Evolutionary conservation across 805 yeast genomes (phyloP).

Genomic region (Yamadazyma nakazawae): DNA sequence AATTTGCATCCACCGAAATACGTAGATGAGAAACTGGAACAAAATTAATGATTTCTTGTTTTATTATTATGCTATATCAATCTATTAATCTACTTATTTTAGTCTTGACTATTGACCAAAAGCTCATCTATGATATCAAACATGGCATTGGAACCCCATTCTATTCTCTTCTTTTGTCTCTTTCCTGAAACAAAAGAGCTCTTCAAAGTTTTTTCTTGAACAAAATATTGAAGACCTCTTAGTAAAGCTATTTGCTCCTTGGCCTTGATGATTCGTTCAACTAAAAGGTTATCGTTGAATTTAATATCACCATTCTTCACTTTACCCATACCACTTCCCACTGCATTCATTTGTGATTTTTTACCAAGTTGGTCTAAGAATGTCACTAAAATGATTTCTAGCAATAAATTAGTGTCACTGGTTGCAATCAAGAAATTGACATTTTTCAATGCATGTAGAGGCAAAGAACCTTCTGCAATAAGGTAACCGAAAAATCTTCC

Average conservation of each 20-base stretch:
- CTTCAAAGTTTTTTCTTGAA: conserved; percentile 43
- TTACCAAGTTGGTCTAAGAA: conserved; percentile 64
- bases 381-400: conserved; percentile 71
- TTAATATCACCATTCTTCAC: conserved; percentile 28
- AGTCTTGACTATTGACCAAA: conserved; percentile 3
- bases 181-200: conserved; percentile 51
- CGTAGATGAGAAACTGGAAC: neutral
- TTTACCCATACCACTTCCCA: conserved; percentile 42
- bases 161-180: conserved; percentile 53
- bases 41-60: neutral
- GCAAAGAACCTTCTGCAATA: conserved; percentile 68
- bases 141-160: conserved; percentile 63
- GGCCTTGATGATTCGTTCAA: conserved; percentile 52
- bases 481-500: conserved; percentile 81
- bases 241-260: conserved; percentile 55
- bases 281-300: conserved; percentile 47
- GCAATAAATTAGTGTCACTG: conserved; percentile 60
- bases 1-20: no score
- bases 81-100: neutral
- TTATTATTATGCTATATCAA: neutral
- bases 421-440: conserved; percentile 70
- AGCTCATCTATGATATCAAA: conserved; percentile 44
- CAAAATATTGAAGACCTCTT: conserved; percentile 65
- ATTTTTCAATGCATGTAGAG: conserved; percentile 68
- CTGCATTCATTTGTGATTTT: conserved; percentile 49